Evolutionary conservation across 176 grass and related monocot genomes (phyloP).

Genomic region (Olyra latifolia): DNA sequence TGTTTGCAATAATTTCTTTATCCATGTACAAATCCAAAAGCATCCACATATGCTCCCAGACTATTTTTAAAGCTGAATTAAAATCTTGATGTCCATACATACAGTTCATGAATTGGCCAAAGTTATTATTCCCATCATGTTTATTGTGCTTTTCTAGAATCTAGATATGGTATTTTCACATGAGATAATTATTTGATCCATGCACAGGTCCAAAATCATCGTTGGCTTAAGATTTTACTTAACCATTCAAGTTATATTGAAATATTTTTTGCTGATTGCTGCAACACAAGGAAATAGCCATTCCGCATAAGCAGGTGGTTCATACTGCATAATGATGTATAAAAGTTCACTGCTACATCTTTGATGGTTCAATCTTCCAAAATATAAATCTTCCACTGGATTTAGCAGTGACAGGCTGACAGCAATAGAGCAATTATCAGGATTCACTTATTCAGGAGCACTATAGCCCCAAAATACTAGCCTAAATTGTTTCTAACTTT

Average conservation of each 20-base stretch:
- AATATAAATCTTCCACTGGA: neutral
- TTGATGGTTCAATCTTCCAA: neutral
- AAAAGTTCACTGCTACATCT: neutral
- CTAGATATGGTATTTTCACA: neutral
- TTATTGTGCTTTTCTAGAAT: neutral
- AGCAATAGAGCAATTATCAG: neutral
- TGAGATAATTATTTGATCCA: neutral
- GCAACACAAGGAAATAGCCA: slow-evolving; percentile 8
- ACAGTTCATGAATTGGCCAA: neutral
- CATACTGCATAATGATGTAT: neutral
- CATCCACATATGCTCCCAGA: neutral
- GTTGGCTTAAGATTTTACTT: neutral
- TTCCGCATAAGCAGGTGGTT: slow-evolving; percentile 7
- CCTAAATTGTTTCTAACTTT: neutral
- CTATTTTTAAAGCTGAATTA: neutral
- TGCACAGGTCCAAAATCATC: neutral
- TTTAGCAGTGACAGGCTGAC: neutral
- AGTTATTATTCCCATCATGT: neutral
- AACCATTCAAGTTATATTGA: neutral
- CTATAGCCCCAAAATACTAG: neutral
- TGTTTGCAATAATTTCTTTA: neutral
- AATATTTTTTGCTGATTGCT: neutral
- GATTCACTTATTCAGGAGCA: neutral
- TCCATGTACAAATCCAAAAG: neutral
- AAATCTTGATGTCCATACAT: neutral